phyloP scores from a whole-genome alignment of 192 early-diverging fungal genomes.

The Dissophora globulifera region DNA sequence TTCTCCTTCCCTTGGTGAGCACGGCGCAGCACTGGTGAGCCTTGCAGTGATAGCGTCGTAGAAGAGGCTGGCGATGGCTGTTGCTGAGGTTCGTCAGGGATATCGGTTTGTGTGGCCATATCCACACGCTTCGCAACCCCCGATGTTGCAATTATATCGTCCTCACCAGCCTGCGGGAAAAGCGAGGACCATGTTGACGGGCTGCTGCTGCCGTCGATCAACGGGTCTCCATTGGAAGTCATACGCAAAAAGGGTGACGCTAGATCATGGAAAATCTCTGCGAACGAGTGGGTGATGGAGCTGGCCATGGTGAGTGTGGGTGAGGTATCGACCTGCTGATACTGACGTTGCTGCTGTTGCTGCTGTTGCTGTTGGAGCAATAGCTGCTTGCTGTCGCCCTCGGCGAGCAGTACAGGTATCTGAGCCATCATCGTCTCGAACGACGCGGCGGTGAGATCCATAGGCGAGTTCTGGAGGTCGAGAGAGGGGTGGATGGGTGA shows the following conservation, averaged over 20 bases:
- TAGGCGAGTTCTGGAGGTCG: neutral
- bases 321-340: neutral
- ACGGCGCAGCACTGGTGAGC: too few species aligned
- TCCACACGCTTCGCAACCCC: neutral
- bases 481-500: conserved; percentile 3
- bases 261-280: conserved; percentile 10
- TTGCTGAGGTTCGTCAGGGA: neutral
- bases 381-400: conserved; percentile 19
- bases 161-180: conserved; percentile 17
- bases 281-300: conserved; percentile 7
- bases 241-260: conserved; percentile 24
- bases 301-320: conserved; percentile 11
- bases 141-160: neutral
- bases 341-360: conserved; percentile 9
- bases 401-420: conserved; percentile 10
- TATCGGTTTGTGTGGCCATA: conserved; percentile 4
- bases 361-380: conserved; percentile 13
- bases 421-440: conserved; percentile 35
- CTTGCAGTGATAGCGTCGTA: too few species aligned
- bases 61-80: neutral
- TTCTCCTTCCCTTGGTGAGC: too few species aligned
- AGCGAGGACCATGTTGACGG: conserved; percentile 22
- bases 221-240: conserved; percentile 11
- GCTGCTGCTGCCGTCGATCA: conserved; percentile 17
- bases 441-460: conserved; percentile 11